Conservation (phyloP, 208 protist genomes). For the Jaenimonas drosophilae region DNA sequence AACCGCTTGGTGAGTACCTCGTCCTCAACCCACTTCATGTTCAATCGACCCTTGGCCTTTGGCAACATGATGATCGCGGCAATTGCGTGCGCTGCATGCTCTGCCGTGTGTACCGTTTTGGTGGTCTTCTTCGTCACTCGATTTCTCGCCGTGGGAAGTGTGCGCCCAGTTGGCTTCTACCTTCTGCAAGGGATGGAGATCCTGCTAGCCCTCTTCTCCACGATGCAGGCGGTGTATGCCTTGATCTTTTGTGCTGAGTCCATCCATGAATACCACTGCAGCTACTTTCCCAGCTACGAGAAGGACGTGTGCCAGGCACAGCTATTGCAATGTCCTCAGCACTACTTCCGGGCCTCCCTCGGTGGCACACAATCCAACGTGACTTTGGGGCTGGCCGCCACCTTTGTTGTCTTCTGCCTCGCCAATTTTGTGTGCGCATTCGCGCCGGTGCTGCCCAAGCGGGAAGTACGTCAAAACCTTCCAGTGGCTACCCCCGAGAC, state of each 20-base stretch:
- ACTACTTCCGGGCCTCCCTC: conserved; percentile 8
- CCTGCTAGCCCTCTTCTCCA: conserved; percentile 14
- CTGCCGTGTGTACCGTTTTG: conserved; percentile 13
- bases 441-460: conserved; percentile 23
- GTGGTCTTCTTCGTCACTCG: conserved; percentile 53
- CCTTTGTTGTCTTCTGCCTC: conserved; percentile 25
- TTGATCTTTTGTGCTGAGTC: neutral
- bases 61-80: conserved; percentile 34
- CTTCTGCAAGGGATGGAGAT: conserved; percentile 31
- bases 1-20: neutral
- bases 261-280: no score
- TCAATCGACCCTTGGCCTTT: conserved; percentile 9
- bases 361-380: conserved; percentile 4
- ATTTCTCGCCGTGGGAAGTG: conserved; percentile 24
- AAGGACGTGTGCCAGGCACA: no score
- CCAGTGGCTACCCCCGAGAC: conserved; percentile 44
- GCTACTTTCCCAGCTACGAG: no score
- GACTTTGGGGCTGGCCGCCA: conserved; percentile 16
- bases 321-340: no score
- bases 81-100: conserved; percentile 29
- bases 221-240: neutral
- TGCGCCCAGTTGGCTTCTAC: conserved; percentile 31
- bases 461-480: conserved; percentile 7
- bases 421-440: conserved; percentile 24
- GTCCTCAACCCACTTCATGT: conserved; percentile 14